Base-by-base conservation (phyloP, 2,329 filamentous ascomycete genomes). In the Calonectria ilicicola region DNA sequence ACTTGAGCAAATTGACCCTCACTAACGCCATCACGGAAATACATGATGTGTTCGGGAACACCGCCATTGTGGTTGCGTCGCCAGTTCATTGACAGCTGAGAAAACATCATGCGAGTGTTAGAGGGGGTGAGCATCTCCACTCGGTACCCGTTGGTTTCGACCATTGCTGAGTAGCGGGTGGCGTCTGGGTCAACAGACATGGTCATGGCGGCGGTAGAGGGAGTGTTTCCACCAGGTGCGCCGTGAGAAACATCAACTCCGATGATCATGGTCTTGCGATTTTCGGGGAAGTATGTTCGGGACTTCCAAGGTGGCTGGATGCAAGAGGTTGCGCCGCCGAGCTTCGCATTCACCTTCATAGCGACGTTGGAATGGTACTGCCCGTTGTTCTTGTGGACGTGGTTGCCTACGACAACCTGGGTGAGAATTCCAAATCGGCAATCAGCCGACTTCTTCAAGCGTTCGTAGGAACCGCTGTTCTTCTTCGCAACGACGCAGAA, bases 341-440 rank as follows among this genome's bases (percentile, higher is more conserved):
- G 89, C 86, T 99, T 99, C 4, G 95, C 94, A 79, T 99, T 98
- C 76, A 99, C 92, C 86, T 99, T 99, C 95, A 99, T 97, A 75
- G 92, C 90, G 0, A 99, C 95, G 74, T 99, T 99, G 1, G 94
- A 97, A 79, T 94, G 93, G 84, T 98, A 98, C 79, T 99, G 97
- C 0, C 89, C 89, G 26, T 93, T 91, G 19, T 90, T 91, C 81
- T 93, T 93, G 44, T 85, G 79, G 1, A 96, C 94, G 72, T 97
- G 93, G 0, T 85, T 85, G 2, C 88, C 86, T 76, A 95, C 92
- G n/a, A 98, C 81, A 74, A 96, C 93, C 81, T 98, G 97, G 0
- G 95, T 95, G 0, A 95, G 88, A 17, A 96, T 89, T n/a, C 93
- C 95, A 75, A 92, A 96, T 40, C 94, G 92, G 80, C 94, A 96